These are phyloP conservation scores for Spergularia marina DNA, from an alignment of 148 eudicot genomes.

Conservation along the genomic window DNA sequence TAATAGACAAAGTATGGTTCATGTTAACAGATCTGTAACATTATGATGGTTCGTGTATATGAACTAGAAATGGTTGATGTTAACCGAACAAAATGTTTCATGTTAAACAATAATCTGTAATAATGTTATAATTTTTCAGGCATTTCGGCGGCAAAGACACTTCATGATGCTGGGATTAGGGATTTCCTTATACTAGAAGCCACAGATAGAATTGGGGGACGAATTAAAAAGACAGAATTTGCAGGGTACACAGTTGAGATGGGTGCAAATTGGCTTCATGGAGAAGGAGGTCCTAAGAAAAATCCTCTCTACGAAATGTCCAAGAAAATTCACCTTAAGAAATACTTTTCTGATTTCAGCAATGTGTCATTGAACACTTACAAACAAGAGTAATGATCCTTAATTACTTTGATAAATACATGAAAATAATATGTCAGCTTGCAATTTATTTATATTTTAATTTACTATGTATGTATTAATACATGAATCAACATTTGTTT, in stretches of 20 bases:
- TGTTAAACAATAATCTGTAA: no score
- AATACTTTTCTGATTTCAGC: slow-evolving; percentile 25
- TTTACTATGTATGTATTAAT: no score
- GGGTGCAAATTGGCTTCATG: slow-evolving; percentile 44
- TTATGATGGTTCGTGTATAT: no score
- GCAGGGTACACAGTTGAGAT: slow-evolving; percentile 32
- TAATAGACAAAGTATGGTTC: no score
- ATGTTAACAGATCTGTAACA: no score
- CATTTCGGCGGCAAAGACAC: slow-evolving; percentile 31
- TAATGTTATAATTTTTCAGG: slow-evolving; percentile 17
- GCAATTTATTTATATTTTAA: no score
- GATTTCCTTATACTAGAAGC: slow-evolving; percentile 33
- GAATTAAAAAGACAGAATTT: slow-evolving; percentile 31
- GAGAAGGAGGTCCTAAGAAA: slow-evolving; percentile 26
- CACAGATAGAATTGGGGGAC: slow-evolving; percentile 31
- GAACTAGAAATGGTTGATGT: no score
- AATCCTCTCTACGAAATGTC: slow-evolving; percentile 40
- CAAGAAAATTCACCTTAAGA: slow-evolving; percentile 30
- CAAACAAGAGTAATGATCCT: slow-evolving; percentile 28
- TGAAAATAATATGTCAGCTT: no score
- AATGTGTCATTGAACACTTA: slow-evolving; percentile 29
- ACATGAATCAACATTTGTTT: no score
- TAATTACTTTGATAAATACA: no score
- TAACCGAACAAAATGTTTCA: no score
- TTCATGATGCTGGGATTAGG: slow-evolving; percentile 27